A percentile compares a stretch with the other conserved stretches of the same genome.
These are phyloP conservation scores for Yarrowia sp. DNA, from an alignment of 805 yeast species.

Conservation along the genomic window DNA sequence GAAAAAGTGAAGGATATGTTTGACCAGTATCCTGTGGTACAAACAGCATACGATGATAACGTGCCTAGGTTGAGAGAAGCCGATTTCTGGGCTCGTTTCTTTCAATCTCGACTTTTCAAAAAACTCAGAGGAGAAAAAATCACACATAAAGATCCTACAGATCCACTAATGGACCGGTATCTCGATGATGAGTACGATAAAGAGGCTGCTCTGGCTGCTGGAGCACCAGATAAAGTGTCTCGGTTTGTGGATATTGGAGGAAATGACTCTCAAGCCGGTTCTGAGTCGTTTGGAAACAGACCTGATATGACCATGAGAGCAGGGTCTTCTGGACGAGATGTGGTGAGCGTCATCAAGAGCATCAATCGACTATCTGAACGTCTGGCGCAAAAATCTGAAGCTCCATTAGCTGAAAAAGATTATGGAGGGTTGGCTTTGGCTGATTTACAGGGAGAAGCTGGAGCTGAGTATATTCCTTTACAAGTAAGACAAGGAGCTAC, in stretches of 20 bases:
- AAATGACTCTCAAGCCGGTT: slow-evolving; percentile 69
- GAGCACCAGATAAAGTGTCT: slow-evolving; percentile 45
- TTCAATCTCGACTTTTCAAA: slow-evolving; percentile 83
- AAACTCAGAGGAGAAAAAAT: slow-evolving; percentile 86
- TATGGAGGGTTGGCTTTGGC: background rate
- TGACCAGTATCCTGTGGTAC: slow-evolving; percentile 87
- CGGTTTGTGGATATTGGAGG: slow-evolving; percentile 77
- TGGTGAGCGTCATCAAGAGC: slow-evolving; percentile 73
- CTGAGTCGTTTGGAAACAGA: slow-evolving; percentile 69
- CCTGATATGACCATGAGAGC: slow-evolving; percentile 87
- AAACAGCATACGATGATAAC: slow-evolving; percentile 81
- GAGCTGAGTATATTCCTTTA: background rate
- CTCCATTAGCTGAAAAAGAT: background rate
- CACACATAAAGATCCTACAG: slow-evolving; percentile 73
- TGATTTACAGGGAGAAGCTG: slow-evolving; percentile 9
- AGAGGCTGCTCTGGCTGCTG: slow-evolving; percentile 34
- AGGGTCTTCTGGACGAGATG: slow-evolving; percentile 59
- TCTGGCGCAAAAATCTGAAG: slow-evolving; percentile 49
- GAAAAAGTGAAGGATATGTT: slow-evolving; percentile 88
- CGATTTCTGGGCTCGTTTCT: slow-evolving; percentile 95
- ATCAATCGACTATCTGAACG: slow-evolving; percentile 86
- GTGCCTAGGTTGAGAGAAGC: slow-evolving; percentile 89
- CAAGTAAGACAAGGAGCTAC: background rate
- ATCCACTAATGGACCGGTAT: slow-evolving; percentile 79
- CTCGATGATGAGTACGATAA: slow-evolving; percentile 48